Base-by-base conservation (phyloP, 129 eudicot species). In the Kitagawia praeruptora region DNA sequence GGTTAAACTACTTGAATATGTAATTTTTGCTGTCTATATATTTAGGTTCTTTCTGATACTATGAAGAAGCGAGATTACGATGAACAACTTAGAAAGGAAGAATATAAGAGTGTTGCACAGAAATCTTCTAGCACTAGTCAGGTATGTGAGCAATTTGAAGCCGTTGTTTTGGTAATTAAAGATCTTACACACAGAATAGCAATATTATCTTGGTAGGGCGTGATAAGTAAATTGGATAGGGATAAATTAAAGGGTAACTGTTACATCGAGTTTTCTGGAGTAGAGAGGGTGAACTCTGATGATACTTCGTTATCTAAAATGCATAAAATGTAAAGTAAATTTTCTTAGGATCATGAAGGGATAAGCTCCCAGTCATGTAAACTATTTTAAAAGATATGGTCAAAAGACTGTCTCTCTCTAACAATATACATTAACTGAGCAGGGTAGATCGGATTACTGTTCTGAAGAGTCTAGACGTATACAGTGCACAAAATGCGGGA, bases 401-500 rank as follows among this genome's bases (percentile, higher is more conserved):
- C 18, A 27, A 16, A 16, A 15, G 40, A 69, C 9, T 82, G 47
- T 45, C 13, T 45, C 47, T 7, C 45, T 34, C 44, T 82, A 70
- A 67, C 53, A 37, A 25, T 82, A 39, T 77, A 58, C 67, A 47
- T 61, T 0, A 9, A 66, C 27, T 46, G 42, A 42, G 82, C 90
- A 94, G 97, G 90, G 83, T 70, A 74, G 79, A 37, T 49, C 88
- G 58, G 93, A 89, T 78, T 85, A 81, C 86, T 85, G 87, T 80
- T 89, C 96, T 75, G 97, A 87, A 86, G 99, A 96, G 84, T 96
- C 99, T 13, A 90, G 99, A 88, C 89, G 97, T 46, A 96, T 96
- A 81, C 99, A 92, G 78, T 96, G 99, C 90, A 96, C 98, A 80
- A 96, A 96, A 84, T 96, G 99, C 83, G 99, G 98, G 40, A 87